These are phyloP conservation scores for Polygonum maritimum DNA, from an alignment of 148 eudicot species.

Conservation along the genomic window DNA sequence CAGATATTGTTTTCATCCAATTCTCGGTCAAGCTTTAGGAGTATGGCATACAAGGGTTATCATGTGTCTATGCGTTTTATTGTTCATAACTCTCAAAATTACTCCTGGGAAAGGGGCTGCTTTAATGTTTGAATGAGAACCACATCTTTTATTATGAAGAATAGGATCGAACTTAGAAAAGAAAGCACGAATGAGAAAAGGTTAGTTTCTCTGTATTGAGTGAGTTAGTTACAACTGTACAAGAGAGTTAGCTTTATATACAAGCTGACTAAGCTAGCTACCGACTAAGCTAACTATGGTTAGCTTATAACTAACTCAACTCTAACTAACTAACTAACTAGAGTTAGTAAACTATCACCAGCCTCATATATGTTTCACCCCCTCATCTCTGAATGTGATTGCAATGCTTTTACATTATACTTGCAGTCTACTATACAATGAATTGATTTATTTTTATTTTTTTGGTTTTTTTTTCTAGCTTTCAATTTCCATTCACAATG, in stretches of 20 bases:
- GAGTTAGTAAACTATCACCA: too few relatives aligned
- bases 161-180: too few relatives aligned
- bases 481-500: not conserved
- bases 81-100: not conserved
- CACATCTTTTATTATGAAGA: not conserved
- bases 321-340: too few relatives aligned
- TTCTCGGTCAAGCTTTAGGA: not conserved
- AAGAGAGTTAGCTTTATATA: too few relatives aligned
- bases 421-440: not conserved
- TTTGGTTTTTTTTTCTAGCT: not conserved
- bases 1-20: not conserved
- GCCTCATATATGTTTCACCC: not conserved
- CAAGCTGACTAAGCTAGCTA: too few relatives aligned
- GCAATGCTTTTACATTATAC: not conserved
- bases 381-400: not conserved
- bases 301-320: too few relatives aligned
- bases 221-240: too few relatives aligned
- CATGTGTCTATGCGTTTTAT: not conserved
- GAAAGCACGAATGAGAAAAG: too few relatives aligned
- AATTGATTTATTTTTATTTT: not conserved
- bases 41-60: not conserved
- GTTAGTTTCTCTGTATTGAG: too few relatives aligned
- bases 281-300: too few relatives aligned
- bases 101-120: not conserved
- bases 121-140: not conserved